phyloP scores from a whole-genome alignment of 1,284 basidiomycete genomes.

The Apiotrichum montevideense region DNA sequence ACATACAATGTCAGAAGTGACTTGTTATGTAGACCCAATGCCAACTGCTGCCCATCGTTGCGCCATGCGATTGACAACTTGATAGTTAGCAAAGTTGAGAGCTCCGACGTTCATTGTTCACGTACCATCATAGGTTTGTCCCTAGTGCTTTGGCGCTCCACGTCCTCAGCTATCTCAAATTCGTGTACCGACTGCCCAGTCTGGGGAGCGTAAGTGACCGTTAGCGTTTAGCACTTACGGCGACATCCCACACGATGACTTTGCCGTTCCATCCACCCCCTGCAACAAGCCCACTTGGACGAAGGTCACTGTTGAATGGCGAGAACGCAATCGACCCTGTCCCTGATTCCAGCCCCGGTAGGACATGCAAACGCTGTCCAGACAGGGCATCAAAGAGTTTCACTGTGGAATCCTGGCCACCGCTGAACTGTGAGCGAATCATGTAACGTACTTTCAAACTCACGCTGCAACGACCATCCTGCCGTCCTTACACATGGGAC shows the following conservation, averaged over 20 bases:
- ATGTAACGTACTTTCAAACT: slow-evolving; percentile 12
- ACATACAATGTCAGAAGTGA: slow-evolving; percentile 29
- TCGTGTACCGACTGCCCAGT: slow-evolving; percentile 25
- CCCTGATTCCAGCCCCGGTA: slow-evolving; percentile 33
- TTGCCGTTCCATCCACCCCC: slow-evolving; percentile 40
- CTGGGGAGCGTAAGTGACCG: slow-evolving; percentile 8
- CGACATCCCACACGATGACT: slow-evolving; percentile 35
- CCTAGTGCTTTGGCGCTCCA: slow-evolving; percentile 19
- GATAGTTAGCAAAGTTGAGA: not conserved
- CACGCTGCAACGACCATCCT: slow-evolving; percentile 41
- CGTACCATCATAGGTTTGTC: slow-evolving; percentile 38
- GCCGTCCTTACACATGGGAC: slow-evolving; percentile 21
- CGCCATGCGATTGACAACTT: slow-evolving; percentile 37
- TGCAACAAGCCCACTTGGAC: slow-evolving; percentile 26
- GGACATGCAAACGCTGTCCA: slow-evolving; percentile 29
- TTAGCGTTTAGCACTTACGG: slow-evolving; percentile 19
- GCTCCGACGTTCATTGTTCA: too few species aligned
- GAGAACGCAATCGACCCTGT: slow-evolving; percentile 39
- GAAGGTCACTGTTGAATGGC: slow-evolving; percentile 17
- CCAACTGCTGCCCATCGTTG: slow-evolving; percentile 37
- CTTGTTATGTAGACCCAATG: slow-evolving; percentile 38
- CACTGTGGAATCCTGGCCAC: slow-evolving; percentile 40
- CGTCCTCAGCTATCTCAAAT: slow-evolving; percentile 32
- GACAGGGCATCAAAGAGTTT: slow-evolving; percentile 36
- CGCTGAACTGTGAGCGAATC: slow-evolving; percentile 14